These are phyloP conservation scores for Lunasporangiospora selenospora DNA, from an alignment of 192 early-diverging fungal species.

Conservation along the genomic window DNA sequence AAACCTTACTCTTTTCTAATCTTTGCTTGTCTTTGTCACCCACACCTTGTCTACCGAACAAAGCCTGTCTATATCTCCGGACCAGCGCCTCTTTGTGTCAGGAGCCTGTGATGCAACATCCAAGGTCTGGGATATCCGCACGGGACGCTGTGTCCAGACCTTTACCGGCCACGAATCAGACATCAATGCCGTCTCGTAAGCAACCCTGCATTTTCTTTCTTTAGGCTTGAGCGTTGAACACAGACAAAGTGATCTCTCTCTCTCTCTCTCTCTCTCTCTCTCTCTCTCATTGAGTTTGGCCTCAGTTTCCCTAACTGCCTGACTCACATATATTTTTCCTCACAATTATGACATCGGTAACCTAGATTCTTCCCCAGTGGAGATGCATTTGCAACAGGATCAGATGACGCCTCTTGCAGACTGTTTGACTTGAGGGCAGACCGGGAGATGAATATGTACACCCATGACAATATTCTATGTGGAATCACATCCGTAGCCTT, in stretches of 20 bases:
- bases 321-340: conserved; percentile 1
- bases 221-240: background rate
- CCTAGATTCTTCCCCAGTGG: conserved; percentile 97
- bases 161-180: conserved; percentile 99
- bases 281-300: background rate
- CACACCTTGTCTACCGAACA: background rate
- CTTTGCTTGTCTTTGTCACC: background rate
- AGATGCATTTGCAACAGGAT: conserved; percentile 97
- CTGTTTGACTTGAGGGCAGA: conserved; percentile 98
- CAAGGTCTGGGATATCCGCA: conserved; percentile 99
- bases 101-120: conserved; percentile 99
- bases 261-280: background rate
- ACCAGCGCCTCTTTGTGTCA: conserved; percentile 96
- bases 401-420: conserved; percentile 99
- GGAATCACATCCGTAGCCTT: conserved; percentile 99
- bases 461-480: conserved; percentile 98
- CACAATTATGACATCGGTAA: conserved; percentile 9
- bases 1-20: background rate
- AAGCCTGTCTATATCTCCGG: conserved; percentile 87
- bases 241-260: background rate
- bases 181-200: conserved; percentile 96
- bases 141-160: conserved; percentile 95
- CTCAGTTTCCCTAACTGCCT: background rate
- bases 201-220: background rate
- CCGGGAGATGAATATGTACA: conserved; percentile 97